These are phyloP conservation scores for Thielaviopsis populi DNA, from an alignment of 2,329 filamentous ascomycete genomes.

Conservation along the genomic window DNA sequence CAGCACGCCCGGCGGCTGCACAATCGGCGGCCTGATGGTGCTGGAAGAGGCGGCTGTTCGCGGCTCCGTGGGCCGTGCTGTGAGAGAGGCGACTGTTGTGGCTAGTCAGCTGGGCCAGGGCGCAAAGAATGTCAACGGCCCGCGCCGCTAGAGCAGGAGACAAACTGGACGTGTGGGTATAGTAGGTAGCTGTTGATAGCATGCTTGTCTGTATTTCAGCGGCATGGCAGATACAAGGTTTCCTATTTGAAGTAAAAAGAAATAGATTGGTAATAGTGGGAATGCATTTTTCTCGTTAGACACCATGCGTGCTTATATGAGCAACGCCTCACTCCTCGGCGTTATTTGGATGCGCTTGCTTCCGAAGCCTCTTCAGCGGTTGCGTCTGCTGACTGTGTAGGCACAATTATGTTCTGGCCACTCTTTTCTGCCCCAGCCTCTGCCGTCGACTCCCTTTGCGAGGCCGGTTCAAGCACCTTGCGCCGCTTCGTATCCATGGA, in stretches of 20 bases:
- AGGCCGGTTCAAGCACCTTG: neutral
- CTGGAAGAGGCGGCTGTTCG: constrained; percentile 59
- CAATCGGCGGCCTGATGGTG: constrained; percentile 56
- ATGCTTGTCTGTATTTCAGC: constrained; percentile 15
- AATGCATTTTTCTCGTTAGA: neutral
- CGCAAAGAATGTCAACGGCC: constrained; percentile 27
- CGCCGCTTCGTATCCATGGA: neutral
- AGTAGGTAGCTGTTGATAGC: neutral
- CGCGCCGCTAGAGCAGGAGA: constrained; percentile 19
- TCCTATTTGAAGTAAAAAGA: neutral
- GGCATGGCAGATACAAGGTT: neutral
- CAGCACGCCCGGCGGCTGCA: constrained; percentile 63
- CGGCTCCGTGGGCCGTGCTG: constrained; percentile 50
- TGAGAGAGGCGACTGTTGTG: constrained; percentile 55
- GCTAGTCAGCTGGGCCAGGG: constrained; percentile 46
- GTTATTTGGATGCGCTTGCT: neutral
- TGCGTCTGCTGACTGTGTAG: neutral
- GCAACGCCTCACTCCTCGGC: neutral
- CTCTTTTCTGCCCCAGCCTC: neutral
- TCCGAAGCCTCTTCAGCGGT: neutral
- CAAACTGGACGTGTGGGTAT: neutral
- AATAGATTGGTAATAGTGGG: neutral
- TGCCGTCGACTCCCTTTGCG: neutral
- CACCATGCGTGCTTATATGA: neutral
- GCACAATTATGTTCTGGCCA: neutral